phyloP scores from a whole-genome alignment of 805 yeast genomes.

The Clavispora fructus region DNA sequence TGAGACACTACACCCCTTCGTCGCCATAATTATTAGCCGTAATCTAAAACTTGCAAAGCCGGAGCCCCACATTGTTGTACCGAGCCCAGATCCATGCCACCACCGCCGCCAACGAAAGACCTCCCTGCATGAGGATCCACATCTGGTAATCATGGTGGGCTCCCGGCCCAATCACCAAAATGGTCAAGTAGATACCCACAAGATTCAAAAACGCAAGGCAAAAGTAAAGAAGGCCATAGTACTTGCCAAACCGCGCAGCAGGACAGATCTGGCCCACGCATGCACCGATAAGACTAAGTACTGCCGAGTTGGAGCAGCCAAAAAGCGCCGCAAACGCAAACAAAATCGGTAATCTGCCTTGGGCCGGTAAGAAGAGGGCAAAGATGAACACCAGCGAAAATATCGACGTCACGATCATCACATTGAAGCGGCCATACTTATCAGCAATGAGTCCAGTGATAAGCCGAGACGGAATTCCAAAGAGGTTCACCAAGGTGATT shows the following conservation, averaged over 20 bases:
- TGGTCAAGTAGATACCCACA: constrained; percentile 9
- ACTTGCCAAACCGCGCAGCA: constrained; percentile 4
- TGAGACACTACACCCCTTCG: no score
- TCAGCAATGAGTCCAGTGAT: constrained; percentile 29
- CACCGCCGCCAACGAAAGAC: constrained; percentile 5
- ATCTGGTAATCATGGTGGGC: constrained; percentile 6
- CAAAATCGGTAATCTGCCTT: constrained; percentile 11
- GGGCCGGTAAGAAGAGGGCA: constrained; percentile 24
- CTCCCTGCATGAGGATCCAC: constrained; percentile 11
- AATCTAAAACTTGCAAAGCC: constrained; percentile 6
- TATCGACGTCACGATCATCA: constrained; percentile 31
- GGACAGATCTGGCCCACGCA: constrained; percentile 7
- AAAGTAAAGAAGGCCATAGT: constrained; percentile 6
- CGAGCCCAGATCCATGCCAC: constrained; percentile 11
- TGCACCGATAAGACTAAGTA: constrained; percentile 5
- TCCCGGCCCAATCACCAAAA: constrained; percentile 9
- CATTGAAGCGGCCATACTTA: constrained; percentile 47
- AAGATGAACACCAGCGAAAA: constrained; percentile 30
- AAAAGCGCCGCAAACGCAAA: constrained; percentile 3
- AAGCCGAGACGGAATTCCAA: constrained; percentile 36
- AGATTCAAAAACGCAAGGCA: constrained; percentile 10
- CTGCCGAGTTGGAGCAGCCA: constrained; percentile 4
- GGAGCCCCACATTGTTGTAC: constrained; percentile 9
- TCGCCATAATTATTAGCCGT: no score
- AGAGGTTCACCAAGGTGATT: constrained; percentile 42